phyloP scores from a whole-genome alignment of 805 yeast genomes.

The Sugiyamaella floridensis region DNA sequence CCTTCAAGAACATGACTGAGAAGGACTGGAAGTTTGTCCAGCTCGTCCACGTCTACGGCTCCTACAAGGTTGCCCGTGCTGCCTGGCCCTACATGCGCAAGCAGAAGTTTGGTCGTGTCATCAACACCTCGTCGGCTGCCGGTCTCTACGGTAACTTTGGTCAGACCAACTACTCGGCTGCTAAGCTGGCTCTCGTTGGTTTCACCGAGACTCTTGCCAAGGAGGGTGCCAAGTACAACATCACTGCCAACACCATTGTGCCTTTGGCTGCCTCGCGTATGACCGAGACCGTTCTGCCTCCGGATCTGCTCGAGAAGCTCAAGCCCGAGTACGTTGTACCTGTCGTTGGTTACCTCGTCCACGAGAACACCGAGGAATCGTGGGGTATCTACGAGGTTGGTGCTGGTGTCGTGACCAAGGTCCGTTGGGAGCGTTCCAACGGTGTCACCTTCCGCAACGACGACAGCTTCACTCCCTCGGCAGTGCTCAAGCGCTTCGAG shows the following conservation, averaged over 20 bases:
- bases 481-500: conserved; percentile 60
- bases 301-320: conserved; percentile 70
- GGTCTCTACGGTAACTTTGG: conserved; percentile 97
- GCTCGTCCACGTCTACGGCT: conserved; percentile 86
- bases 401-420: conserved; percentile 86
- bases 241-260: conserved; percentile 79
- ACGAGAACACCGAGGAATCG: conserved; percentile 53
- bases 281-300: conserved; percentile 88
- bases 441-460: conserved; percentile 82
- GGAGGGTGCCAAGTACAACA: conserved; percentile 84
- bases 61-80: conserved; percentile 74
- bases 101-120: conserved; percentile 80
- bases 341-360: conserved; percentile 71
- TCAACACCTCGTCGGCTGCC: conserved; percentile 96
- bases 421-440: conserved; percentile 89
- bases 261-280: conserved; percentile 94
- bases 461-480: conserved; percentile 72
- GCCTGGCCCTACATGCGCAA: conserved; percentile 88
- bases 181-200: conserved; percentile 84
- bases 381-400: conserved; percentile 88
- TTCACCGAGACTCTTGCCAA: conserved; percentile 90
- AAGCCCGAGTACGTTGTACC: conserved; percentile 91
- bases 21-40: conserved; percentile 72
- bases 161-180: conserved; percentile 91
- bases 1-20: conserved; percentile 79